Conservation (phyloP, 352 stramenopile species). For the Phytophthora rubi region DNA sequence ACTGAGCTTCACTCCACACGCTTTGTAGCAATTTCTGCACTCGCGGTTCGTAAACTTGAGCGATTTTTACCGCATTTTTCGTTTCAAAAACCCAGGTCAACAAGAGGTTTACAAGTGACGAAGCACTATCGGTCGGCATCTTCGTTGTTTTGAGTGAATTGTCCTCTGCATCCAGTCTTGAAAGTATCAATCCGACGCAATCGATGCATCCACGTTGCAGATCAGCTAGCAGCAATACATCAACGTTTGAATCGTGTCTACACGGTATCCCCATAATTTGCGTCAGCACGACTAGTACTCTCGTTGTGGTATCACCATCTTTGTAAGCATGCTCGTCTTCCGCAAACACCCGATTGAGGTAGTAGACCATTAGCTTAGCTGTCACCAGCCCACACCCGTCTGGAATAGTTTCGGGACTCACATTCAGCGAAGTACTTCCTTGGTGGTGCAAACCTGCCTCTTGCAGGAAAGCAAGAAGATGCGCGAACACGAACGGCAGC, state of each 20-base stretch:
- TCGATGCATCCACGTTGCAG: slow-evolving; percentile 78
- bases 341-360: slow-evolving; percentile 70
- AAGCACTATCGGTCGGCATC: neutral
- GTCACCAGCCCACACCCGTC: slow-evolving; percentile 52
- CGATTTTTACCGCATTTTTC: neutral
- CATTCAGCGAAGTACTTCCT: slow-evolving; percentile 14
- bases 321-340: slow-evolving; percentile 39
- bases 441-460: slow-evolving; percentile 25
- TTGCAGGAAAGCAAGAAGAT: slow-evolving; percentile 52
- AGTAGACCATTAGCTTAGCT: slow-evolving; percentile 80
- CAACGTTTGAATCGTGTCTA: slow-evolving; percentile 10
- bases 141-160: neutral
- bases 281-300: slow-evolving; percentile 44
- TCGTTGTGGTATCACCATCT: slow-evolving; percentile 30
- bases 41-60: slow-evolving; percentile 15
- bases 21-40: slow-evolving; percentile 23
- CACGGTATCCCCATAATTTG: slow-evolving; percentile 59
- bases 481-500: slow-evolving; percentile 47
- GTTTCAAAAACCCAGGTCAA: slow-evolving; percentile 46
- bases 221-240: slow-evolving; percentile 56
- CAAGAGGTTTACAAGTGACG: slow-evolving; percentile 39
- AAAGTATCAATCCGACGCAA: slow-evolving; percentile 60
- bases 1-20: slow-evolving; percentile 18
- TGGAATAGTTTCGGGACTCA: slow-evolving; percentile 32
- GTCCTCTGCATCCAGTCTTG: slow-evolving; percentile 20